Evolutionary conservation across 1,139 yeast genomes (phyloP), one percentile per base, ranked within the genome.

Genomic region (Hyphopichia wangnamkhiaoensis): DNA sequence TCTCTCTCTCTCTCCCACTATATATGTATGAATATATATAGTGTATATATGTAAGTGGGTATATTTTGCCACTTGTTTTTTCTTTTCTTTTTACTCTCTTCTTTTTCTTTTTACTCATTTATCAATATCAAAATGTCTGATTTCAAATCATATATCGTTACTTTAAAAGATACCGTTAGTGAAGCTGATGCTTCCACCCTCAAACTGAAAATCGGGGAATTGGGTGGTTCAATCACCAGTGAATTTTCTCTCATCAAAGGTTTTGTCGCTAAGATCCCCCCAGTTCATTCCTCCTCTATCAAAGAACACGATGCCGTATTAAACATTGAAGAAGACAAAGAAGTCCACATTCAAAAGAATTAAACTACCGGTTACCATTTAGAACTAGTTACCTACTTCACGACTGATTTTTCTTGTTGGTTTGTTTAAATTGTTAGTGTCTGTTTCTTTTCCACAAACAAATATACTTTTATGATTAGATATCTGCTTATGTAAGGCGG

Each of bases 211-310:
- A 50, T 72, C 43, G 29, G 46, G 27, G 71, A 71, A 33, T 53
- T 80, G 37, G 91, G 91, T 25, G 93, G 90, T 36, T 68, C 68
- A 37, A 73, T 84, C 52, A 74, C 79, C 41, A 80, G 78, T 47
- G 88, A 84, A 51, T 84, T 76, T 61, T 65, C 76, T 38, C 67
- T 84, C 58, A 81, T 84, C 65, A 83, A 83, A 66, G 91, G 89
- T 0, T 83, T 80, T 51, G 67, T 78, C 37, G 80, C 73, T 42
- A 71, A 75, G 48, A 61, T 81, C 46, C 85, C 87, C 28, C 55
- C 66, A 4, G 45, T 70, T 46, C 82, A 76, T 50, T 63, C 74
- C 29, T 53, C 61, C 15, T 40, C 74, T 7, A 56, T 81, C 47
- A 55, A 64, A 45, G 51, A 53, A 31, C 71, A 77, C 54, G 74